Evolutionary conservation across 2,329 filamentous ascomycete genomes (phyloP), one percentile per base, ranked within the genome.

Genomic region (Xylaria sp.): DNA sequence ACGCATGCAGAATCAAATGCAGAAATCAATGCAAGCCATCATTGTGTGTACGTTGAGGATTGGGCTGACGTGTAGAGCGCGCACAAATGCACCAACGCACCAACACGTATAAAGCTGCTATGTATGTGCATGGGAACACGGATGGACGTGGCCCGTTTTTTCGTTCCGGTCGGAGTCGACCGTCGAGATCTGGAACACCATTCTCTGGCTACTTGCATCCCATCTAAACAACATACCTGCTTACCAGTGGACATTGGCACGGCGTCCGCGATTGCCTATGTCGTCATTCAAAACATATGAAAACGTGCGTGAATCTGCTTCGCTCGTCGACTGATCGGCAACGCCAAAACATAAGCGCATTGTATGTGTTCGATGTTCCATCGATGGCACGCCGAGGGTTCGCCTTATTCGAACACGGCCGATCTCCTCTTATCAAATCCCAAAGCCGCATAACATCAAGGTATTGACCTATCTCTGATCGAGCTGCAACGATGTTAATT

Each of bases 271-370:
- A 49, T 46, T 47, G 50, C 38, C 37, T 25, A 28, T 50, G 33
- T 15, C 52, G 42, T 61, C 4, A 49, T 54, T 31, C 15, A 53
- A 63, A 28, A 35, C 33, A 56, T 15, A 38, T 46, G 43, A 55
- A 63, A 65, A 63, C 59, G 60, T 63, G 63, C 46, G 46, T 43
- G 17, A 45, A 56, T 57, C 42, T 65, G 40, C 46, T 60, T 65
- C 42, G 63, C 21, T 57, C 55, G n/a, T 57, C 31, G 47, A 33
- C 37, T 38, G n/a, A 14, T 47, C n/a, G 31, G 46, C 47, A 21
- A 59, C 23, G 8, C 46, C n/a, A n/a, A 37, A 53, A 53, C 28
- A 19, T 19, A 21, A 25, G 12, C 19, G 28, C 38, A 11, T 38
- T 45, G 43, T 42, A 38, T 40, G 50, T 28, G 31, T 19, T n/a